Conservation (phyloP, 2,329 filamentous ascomycete species). For the Apiospora hydei region DNA sequence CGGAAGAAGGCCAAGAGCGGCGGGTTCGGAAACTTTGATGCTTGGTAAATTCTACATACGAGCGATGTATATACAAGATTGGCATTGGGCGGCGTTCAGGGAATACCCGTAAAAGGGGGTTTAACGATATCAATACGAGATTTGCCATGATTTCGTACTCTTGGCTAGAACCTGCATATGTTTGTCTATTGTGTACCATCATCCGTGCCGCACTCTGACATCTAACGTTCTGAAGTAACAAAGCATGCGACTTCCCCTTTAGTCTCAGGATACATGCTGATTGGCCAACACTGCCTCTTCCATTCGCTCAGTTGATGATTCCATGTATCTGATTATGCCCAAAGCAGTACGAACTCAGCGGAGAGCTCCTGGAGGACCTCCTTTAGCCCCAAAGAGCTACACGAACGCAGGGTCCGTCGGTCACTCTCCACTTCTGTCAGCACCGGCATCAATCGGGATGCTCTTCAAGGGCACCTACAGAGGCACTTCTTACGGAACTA, state of each 20-base stretch:
- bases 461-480: conserved; percentile 60
- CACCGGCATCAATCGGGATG: conserved; percentile 37
- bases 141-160: neutral
- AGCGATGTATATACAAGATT: conserved; percentile 1
- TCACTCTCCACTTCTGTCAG: neutral
- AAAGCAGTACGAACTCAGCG: neutral
- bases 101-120: conserved; percentile 13
- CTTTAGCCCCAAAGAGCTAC: neutral
- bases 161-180: neutral
- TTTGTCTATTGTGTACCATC: neutral
- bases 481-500: conserved; percentile 39
- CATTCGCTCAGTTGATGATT: neutral
- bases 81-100: conserved; percentile 23
- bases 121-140: neutral
- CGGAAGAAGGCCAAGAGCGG: conserved; percentile 82
- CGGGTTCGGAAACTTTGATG: conserved; percentile 95
- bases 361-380: neutral
- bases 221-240: neutral
- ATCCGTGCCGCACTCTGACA: neutral
- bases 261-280: neutral
- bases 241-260: neutral
- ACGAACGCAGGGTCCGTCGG: neutral
- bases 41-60: conserved; percentile 67
- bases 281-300: neutral
- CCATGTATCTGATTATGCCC: neutral